Evolutionary conservation across 177 flowering plant species (phyloP).

Genomic region (Vitis hybrid): DNA sequence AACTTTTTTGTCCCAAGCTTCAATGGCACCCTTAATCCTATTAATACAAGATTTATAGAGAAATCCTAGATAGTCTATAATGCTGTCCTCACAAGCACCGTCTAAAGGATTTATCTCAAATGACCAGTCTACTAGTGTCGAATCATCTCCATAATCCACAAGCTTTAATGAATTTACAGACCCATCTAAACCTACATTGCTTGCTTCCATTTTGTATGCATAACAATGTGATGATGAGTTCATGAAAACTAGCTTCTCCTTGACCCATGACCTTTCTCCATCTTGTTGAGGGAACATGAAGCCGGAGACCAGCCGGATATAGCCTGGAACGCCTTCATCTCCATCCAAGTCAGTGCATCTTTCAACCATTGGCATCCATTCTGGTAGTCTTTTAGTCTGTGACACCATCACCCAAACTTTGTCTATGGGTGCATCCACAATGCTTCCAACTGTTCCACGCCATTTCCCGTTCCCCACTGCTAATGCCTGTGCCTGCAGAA

Average conservation of each 20-base stretch:
- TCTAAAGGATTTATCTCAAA: conserved; percentile 52
- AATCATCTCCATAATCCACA: conserved; percentile 42
- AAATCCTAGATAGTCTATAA: conserved; percentile 57
- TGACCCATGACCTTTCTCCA: conserved; percentile 73
- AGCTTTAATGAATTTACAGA: conserved; percentile 53
- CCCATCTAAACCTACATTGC: conserved; percentile 67
- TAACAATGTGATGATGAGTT: conserved; percentile 37
- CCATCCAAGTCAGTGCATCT: conserved; percentile 54
- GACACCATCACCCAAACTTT: conserved; percentile 55
- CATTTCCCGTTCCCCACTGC: conserved; percentile 29
- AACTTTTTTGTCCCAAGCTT: conserved; percentile 13
- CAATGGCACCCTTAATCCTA: conserved; percentile 43
- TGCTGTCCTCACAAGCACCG: conserved; percentile 41
- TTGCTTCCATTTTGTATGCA: conserved; percentile 51
- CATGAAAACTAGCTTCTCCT: conserved; percentile 48
- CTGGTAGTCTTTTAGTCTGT: conserved; percentile 31
- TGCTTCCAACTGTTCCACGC: conserved; percentile 43
- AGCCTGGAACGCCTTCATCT: conserved; percentile 52
- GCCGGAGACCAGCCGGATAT: conserved; percentile 55
- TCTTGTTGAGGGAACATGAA: conserved; percentile 70
- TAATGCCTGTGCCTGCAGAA: conserved; percentile 33
- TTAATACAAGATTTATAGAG: conserved; percentile 60
- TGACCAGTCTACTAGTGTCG: conserved; percentile 49
- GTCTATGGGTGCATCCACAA: conserved; percentile 53
- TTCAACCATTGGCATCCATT: conserved; percentile 84